A percentile compares a stretch with the other conserved stretches of the same genome.
Conservation (phyloP, 495 filamentous ascomycete species). For the Xylaria longipes region DNA sequence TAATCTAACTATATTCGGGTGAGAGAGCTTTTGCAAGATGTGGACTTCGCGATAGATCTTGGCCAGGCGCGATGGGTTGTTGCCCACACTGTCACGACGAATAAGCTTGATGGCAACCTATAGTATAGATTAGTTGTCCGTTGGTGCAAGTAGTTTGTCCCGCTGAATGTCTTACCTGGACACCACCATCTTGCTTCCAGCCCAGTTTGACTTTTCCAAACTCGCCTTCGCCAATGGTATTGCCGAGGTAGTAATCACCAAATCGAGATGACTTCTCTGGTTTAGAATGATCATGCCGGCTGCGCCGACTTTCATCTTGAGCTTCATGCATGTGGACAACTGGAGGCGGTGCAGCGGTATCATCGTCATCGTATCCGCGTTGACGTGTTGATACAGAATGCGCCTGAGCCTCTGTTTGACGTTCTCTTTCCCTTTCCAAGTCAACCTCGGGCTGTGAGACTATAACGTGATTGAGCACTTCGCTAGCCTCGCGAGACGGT, state of each 20-base stretch:
- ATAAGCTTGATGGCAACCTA: slow-evolving; percentile 99
- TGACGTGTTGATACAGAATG: background rate
- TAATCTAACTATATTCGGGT: slow-evolving; percentile 95
- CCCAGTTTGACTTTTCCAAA: slow-evolving; percentile 99
- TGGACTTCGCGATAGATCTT: slow-evolving; percentile 98
- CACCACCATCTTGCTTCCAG: slow-evolving; percentile 96
- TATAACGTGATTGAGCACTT: slow-evolving; percentile 78
- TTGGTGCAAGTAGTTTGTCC: background rate
- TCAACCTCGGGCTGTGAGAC: slow-evolving; percentile 82
- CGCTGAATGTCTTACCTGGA: slow-evolving; percentile 61
- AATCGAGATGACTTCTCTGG: slow-evolving; percentile 82
- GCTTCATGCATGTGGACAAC: slow-evolving; percentile 59
- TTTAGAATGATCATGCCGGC: slow-evolving; percentile 77
- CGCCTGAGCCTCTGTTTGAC: slow-evolving; percentile 67
- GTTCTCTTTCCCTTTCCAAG: slow-evolving; percentile 76
- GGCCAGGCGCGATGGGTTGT: slow-evolving; percentile 83
- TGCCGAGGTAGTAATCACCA: slow-evolving; percentile 92
- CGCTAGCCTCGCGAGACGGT: slow-evolving; percentile 67
- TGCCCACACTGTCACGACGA: slow-evolving; percentile 83
- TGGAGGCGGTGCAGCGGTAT: slow-evolving; percentile 61
- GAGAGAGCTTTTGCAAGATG: slow-evolving; percentile 83
- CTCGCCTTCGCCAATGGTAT: slow-evolving; percentile 97
- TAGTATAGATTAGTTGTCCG: slow-evolving; percentile 19
- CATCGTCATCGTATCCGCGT: slow-evolving; percentile 51
- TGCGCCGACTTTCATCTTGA: slow-evolving; percentile 67